Evolutionary conservation across 2,329 filamentous ascomycete species (phyloP).

Genomic region (Nothomitra cinnamomea): DNA sequence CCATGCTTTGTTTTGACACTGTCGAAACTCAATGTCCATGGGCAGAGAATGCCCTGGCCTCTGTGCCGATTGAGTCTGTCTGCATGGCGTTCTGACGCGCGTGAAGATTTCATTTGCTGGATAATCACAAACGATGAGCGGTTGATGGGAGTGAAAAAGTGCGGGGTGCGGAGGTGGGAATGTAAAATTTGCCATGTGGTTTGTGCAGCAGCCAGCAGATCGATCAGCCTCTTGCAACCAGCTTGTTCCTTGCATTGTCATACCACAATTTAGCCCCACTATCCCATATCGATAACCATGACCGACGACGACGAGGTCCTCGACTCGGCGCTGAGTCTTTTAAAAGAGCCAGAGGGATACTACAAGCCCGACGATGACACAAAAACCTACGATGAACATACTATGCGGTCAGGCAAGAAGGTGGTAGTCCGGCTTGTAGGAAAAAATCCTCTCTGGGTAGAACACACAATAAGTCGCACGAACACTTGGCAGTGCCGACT

Average conservation of each 20-base stretch:
- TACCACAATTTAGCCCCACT: background rate
- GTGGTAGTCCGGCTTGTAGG: slow-evolving; percentile 67
- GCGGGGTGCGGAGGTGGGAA: too few relatives aligned
- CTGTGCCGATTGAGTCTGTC: too few relatives aligned
- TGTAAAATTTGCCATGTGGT: too few relatives aligned
- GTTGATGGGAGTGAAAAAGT: too few relatives aligned
- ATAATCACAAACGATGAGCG: too few relatives aligned
- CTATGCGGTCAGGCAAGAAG: slow-evolving; percentile 44
- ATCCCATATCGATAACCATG: background rate
- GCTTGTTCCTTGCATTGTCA: background rate
- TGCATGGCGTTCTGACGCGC: too few relatives aligned
- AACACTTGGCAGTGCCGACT: slow-evolving; percentile 2
- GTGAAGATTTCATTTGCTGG: too few relatives aligned
- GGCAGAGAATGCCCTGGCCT: too few relatives aligned
- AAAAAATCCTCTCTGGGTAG: slow-evolving; percentile 69
- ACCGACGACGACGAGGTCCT: background rate
- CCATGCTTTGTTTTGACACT: too few relatives aligned
- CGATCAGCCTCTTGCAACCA: background rate
- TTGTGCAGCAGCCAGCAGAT: background rate
- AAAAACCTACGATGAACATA: slow-evolving; percentile 56
- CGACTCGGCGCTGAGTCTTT: slow-evolving; percentile 29
- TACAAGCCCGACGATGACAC: slow-evolving; percentile 56
- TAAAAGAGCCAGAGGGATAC: slow-evolving; percentile 67
- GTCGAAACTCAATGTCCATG: too few relatives aligned
- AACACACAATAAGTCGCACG: background rate